These are phyloP conservation scores for Hordeum marinum DNA, from an alignment of 176 grass and related monocot species.

Conservation along the genomic window DNA sequence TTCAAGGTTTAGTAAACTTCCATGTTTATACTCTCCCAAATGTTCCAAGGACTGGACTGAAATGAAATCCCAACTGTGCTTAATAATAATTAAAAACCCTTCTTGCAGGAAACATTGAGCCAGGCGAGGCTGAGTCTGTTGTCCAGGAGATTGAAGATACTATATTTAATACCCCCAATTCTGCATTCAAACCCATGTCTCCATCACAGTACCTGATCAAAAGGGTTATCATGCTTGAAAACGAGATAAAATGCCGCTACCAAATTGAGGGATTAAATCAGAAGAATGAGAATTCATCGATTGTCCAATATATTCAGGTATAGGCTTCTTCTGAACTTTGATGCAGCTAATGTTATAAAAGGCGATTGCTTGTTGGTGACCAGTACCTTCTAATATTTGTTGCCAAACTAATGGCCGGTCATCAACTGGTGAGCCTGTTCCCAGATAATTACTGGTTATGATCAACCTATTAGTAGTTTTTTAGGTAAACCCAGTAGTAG, in stretches of 20 bases:
- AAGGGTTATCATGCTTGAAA: slow-evolving; percentile 75
- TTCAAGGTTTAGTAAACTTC: slow-evolving; percentile 51
- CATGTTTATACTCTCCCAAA: background rate
- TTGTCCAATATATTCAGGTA: slow-evolving; percentile 96
- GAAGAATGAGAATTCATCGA: slow-evolving; percentile 82
- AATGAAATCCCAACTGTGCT: background rate
- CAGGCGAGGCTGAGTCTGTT: slow-evolving; percentile 71
- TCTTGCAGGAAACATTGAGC: slow-evolving; percentile 75
- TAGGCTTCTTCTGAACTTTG: background rate
- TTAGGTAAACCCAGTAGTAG: background rate
- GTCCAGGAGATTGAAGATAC: slow-evolving; percentile 61
- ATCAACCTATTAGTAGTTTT: background rate
- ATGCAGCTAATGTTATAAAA: background rate
- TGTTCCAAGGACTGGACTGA: background rate
- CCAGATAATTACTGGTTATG: background rate
- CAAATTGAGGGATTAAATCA: slow-evolving; percentile 70
- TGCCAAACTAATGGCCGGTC: background rate
- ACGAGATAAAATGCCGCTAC: slow-evolving; percentile 63
- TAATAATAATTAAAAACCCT: slow-evolving; percentile 5
- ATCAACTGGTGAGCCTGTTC: background rate
- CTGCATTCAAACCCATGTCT: slow-evolving; percentile 62
- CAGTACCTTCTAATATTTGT: background rate
- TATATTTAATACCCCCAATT: slow-evolving; percentile 60
- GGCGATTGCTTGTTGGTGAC: background rate
- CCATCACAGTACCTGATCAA: slow-evolving; percentile 71